Evolutionary conservation across 2,329 filamentous ascomycete species (phyloP), one percentile per base, ranked within the genome.

Genomic region (Microcera coccophila): DNA sequence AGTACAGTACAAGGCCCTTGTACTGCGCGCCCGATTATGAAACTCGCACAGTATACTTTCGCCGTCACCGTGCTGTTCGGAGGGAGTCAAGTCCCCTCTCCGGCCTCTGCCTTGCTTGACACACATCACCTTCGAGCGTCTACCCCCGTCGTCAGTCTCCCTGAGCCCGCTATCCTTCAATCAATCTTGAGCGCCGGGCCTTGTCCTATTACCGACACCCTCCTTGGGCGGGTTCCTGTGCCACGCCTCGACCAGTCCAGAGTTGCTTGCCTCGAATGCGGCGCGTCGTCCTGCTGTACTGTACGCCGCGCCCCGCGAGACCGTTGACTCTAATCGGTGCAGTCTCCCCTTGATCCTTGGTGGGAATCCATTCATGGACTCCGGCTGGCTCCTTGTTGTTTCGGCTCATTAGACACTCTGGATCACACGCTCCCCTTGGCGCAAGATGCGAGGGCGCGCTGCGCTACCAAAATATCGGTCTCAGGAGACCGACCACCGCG

Each of bases 41-140:
- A 40, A 39, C 48, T 44, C 62, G 61, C 65, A 68, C 65, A 51
- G 66, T 67, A 50, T 68, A 67, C 66, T 50, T 61, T 11, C 33
- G 35, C 34, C 38, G 36, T 44, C 48, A 42, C 44, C 24, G 40
- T 47, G 49, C 42, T 33, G 42, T 47, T 40, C 29, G 35, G 42
- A 20, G 38, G 42, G 42, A 38, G 42, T 36, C 53, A 57, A 56
- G 53, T 53, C 55, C 43, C 51, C 52, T 55, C 53, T 58, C 38
- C 34, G 28, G 26, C 40, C 24, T 38, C 34, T 39, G 26, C 28
- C 40, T 44, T 49, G 41, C 44, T 40, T 44, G 36, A 15, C 45
- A 39, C 45, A 36, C 39, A 41, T 45, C 36, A 41, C 32, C 34
- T 41, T 37, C 34, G 26, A 34, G 18, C 38, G 21, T 39, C 11